These are phyloP conservation scores for Ganoderma sp. DNA, from an alignment of 1,284 basidiomycete genomes.

Conservation along the genomic window DNA sequence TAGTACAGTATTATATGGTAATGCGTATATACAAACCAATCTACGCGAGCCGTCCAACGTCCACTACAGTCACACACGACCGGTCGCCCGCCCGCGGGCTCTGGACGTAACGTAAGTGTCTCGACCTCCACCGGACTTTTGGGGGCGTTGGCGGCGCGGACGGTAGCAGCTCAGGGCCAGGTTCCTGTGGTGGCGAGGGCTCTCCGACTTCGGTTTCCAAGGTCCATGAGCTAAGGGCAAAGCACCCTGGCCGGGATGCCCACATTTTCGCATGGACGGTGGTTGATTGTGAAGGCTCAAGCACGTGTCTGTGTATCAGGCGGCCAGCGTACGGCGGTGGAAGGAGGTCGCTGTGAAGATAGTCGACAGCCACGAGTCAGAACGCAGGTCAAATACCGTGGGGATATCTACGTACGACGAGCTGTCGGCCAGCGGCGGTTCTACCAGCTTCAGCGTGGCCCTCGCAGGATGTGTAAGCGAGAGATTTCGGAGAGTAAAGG, in stretches of 20 bases:
- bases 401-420: slow-evolving; percentile 10
- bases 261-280: slow-evolving; percentile 58
- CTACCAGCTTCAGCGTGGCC: slow-evolving; percentile 57
- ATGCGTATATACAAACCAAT: slow-evolving; percentile 28
- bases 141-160: not conserved
- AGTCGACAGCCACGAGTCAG: slow-evolving; percentile 5
- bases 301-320: slow-evolving; percentile 60
- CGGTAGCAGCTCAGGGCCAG: slow-evolving; percentile 15
- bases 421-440: slow-evolving; percentile 35
- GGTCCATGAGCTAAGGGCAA: slow-evolving; percentile 65
- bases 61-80: slow-evolving; percentile 52
- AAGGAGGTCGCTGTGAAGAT: slow-evolving; percentile 45
- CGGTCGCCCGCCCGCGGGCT: slow-evolving; percentile 47
- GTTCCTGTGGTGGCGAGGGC: slow-evolving; percentile 12
- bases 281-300: slow-evolving; percentile 55
- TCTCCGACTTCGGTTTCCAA: slow-evolving; percentile 68
- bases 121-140: slow-evolving; percentile 38
- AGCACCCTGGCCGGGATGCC: slow-evolving; percentile 68
- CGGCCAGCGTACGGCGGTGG: slow-evolving; percentile 64
- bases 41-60: slow-evolving; percentile 31
- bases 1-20: slow-evolving; percentile 26
- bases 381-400: not conserved
- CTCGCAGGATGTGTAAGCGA: slow-evolving; percentile 63
- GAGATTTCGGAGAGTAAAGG: slow-evolving; percentile 70
- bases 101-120: slow-evolving; percentile 58